phyloP scores from a whole-genome alignment of 1,284 basidiomycete species.

The Boletus calvinii region DNA sequence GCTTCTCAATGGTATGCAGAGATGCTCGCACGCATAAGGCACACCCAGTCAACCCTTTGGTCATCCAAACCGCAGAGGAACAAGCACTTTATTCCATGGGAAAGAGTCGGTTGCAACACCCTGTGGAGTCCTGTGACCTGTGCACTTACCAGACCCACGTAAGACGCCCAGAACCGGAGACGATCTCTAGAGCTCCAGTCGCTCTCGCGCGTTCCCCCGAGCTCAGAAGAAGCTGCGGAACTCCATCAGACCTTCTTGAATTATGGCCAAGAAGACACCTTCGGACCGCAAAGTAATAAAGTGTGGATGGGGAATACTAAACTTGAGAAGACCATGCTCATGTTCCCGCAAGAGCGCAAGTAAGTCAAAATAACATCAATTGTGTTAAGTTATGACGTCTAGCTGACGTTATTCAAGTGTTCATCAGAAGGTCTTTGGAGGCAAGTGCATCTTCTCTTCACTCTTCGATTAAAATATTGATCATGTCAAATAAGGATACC shows the following conservation, averaged over 20 bases:
- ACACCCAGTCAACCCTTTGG: slow-evolving; percentile 62
- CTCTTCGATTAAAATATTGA: not conserved
- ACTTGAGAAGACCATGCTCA: slow-evolving; percentile 68
- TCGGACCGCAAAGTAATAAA: slow-evolving; percentile 38
- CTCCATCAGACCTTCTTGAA: slow-evolving; percentile 69
- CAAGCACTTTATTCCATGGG: slow-evolving; percentile 62
- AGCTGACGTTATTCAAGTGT: slow-evolving; percentile 43
- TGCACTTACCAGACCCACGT: not conserved
- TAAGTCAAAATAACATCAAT: slow-evolving; percentile 34
- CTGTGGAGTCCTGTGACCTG: not conserved
- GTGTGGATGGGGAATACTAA: slow-evolving; percentile 69
- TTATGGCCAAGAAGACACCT: slow-evolving; percentile 45
- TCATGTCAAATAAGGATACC: slow-evolving; percentile 37
- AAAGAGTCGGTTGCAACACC: slow-evolving; percentile 47
- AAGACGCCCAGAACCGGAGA: slow-evolving; percentile 53
- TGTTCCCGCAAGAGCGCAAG: slow-evolving; percentile 88
- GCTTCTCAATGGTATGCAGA: slow-evolving; percentile 83
- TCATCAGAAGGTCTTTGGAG: slow-evolving; percentile 82
- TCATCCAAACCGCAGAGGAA: slow-evolving; percentile 63
- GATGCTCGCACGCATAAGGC: slow-evolving; percentile 68
- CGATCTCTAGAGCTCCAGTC: slow-evolving; percentile 53
- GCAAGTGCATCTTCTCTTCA: slow-evolving; percentile 22
- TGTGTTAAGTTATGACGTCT: not conserved
- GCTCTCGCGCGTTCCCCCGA: slow-evolving; percentile 70
- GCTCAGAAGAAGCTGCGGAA: slow-evolving; percentile 60